Percentiles rank a stretch among this genome's conserved stretches.
These are phyloP conservation scores for Xylogone sp. DNA, from an alignment of 2,329 filamentous ascomycete species.

Conservation along the genomic window DNA sequence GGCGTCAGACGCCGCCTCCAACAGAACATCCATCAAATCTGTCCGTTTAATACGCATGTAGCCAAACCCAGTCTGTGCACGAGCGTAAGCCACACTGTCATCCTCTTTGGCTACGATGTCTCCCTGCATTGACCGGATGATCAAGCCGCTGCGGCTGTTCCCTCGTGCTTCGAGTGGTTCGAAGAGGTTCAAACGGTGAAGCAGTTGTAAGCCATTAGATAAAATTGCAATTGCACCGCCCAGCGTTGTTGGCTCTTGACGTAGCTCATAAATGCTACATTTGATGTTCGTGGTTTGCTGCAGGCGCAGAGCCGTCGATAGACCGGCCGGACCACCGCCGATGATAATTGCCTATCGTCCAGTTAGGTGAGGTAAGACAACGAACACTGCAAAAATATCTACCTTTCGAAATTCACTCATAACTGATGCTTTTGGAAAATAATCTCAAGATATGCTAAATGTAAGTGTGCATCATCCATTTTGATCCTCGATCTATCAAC, in stretches of 20 bases:
- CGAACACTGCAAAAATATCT: no score
- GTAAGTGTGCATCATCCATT: no score
- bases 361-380: no score
- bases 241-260: constrained; percentile 25
- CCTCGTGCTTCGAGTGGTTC: constrained; percentile 18
- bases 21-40: constrained; percentile 25
- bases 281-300: constrained; percentile 12
- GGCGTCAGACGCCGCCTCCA: constrained; percentile 16
- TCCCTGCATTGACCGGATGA: constrained; percentile 21
- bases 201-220: constrained; percentile 27
- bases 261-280: constrained; percentile 26
- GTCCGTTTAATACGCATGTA: constrained; percentile 27
- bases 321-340: constrained; percentile 12
- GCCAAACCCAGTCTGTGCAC: constrained; percentile 24
- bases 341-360: constrained; percentile 13
- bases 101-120: constrained; percentile 10
- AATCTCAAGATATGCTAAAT: no score
- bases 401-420: no score
- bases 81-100: constrained; percentile 12
- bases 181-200: constrained; percentile 23
- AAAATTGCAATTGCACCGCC: constrained; percentile 27
- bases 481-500: no score
- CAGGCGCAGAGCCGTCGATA: constrained; percentile 12
- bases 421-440: no score
- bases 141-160: constrained; percentile 12